phyloP scores from a whole-genome alignment of 352 stramenopile species.

The Pythium aquatile region DNA sequence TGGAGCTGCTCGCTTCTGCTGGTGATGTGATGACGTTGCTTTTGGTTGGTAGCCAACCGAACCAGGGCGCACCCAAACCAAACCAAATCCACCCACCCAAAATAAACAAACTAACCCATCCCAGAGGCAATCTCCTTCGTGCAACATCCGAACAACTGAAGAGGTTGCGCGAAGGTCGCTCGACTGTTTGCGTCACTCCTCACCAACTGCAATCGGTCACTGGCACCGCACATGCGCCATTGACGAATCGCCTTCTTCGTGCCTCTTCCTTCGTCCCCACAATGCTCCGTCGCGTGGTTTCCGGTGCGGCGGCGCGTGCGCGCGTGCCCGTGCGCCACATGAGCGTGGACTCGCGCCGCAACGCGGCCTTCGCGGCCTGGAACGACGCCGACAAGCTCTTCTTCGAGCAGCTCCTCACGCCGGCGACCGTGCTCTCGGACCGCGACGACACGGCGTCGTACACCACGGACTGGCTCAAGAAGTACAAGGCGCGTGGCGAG shows the following conservation, averaged over 20 bases:
- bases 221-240: not conserved
- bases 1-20: not conserved
- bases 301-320: not conserved
- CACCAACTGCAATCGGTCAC: not conserved
- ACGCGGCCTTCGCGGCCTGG: conserved; percentile 48
- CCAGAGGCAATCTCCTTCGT: conserved; percentile 7
- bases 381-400: conserved; percentile 57
- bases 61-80: conserved; percentile 3
- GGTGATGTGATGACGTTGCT: not conserved
- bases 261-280: not conserved
- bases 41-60: conserved; percentile 24
- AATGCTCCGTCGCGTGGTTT: not conserved
- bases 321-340: conserved; percentile 28
- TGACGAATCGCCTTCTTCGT: not conserved
- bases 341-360: conserved; percentile 29
- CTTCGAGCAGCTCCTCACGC: conserved; percentile 61
- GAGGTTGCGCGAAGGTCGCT: conserved; percentile 17
- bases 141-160: conserved; percentile 4
- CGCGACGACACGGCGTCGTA: conserved; percentile 66
- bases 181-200: conserved; percentile 21
- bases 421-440: conserved; percentile 64
- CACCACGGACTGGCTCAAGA: conserved; percentile 85
- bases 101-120: not conserved
- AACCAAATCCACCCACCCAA: conserved; percentile 5
- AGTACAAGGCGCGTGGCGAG: conserved; percentile 64